Conservation (phyloP, 2,329 filamentous ascomycete genomes). For the Didymella glomerata region DNA sequence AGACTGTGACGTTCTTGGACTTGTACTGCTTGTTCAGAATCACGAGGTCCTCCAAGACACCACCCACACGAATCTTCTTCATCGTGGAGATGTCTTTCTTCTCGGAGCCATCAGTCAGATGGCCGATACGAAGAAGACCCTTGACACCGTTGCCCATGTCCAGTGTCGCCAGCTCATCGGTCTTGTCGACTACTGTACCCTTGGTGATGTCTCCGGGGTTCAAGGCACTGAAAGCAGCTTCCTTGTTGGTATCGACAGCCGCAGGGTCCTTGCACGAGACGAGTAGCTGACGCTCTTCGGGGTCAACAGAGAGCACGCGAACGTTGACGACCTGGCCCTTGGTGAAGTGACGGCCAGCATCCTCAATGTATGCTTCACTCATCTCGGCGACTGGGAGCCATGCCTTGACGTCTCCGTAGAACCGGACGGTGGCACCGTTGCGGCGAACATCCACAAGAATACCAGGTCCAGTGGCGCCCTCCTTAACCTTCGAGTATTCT, state of each 20-base stretch:
- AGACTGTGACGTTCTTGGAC: slow-evolving; percentile 77
- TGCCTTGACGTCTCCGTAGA: slow-evolving; percentile 83
- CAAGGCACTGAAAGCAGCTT: slow-evolving; percentile 74
- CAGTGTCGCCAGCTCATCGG: slow-evolving; percentile 62
- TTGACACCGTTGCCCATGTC: slow-evolving; percentile 81
- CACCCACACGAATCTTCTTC: slow-evolving; percentile 84
- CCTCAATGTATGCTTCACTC: slow-evolving; percentile 94
- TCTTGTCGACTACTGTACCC: slow-evolving; percentile 68
- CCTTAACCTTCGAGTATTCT: slow-evolving; percentile 74
- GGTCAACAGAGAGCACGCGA: slow-evolving; percentile 82
- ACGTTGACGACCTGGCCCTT: slow-evolving; percentile 91
- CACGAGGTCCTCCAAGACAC: slow-evolving; percentile 81
- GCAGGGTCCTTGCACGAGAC: slow-evolving; percentile 94
- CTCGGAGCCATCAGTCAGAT: slow-evolving; percentile 83
- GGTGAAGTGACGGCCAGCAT: slow-evolving; percentile 88
- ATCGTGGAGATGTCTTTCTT: slow-evolving; percentile 80
- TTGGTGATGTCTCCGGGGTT: slow-evolving; percentile 77
- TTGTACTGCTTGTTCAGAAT: slow-evolving; percentile 86
- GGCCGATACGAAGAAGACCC: slow-evolving; percentile 77
- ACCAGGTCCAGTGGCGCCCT: slow-evolving; percentile 81
- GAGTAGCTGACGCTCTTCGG: slow-evolving; percentile 74
- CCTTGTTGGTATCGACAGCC: slow-evolving; percentile 79
- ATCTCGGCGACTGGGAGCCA: slow-evolving; percentile 95
- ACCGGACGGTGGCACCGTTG: slow-evolving; percentile 87
- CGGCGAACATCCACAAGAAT: slow-evolving; percentile 83